Evolutionary conservation across 73 alveolate species (phyloP).

Genomic region (Tetrahymena borealis): DNA sequence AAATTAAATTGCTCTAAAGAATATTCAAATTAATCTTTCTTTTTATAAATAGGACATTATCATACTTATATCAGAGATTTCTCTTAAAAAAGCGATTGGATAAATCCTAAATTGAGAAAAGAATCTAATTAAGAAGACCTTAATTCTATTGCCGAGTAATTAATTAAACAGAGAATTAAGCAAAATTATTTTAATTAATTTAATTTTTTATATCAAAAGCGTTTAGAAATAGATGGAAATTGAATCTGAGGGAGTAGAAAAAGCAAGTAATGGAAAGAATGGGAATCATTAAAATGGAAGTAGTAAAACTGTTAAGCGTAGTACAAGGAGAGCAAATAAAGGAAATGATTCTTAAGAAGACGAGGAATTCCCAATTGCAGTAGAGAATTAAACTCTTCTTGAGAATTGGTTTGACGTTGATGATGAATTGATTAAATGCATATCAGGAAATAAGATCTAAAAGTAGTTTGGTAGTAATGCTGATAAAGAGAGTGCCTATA

Average conservation of each 20-base stretch:
- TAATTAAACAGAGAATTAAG: neutral
- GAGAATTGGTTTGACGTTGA: constrained; percentile 85
- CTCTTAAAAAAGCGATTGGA: constrained; percentile 81
- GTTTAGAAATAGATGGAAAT: neutral
- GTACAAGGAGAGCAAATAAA: neutral
- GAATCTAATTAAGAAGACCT: constrained; percentile 45
- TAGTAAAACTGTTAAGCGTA: neutral
- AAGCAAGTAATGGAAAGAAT: constrained; percentile 33
- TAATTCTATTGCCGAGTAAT: constrained; percentile 7
- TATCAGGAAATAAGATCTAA: constrained; percentile 71
- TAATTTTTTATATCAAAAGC: neutral
- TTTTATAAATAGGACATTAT: constrained; percentile 45
- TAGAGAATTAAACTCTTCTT: constrained; percentile 58
- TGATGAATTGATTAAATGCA: constrained; percentile 74
- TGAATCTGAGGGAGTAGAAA: neutral
- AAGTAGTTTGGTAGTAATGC: constrained; percentile 69
- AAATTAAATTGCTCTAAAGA: constrained; percentile 19
- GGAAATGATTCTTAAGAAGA: constrained; percentile 36
- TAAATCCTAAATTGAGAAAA: constrained; percentile 24
- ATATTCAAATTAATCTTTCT: neutral
- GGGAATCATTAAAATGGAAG: constrained; percentile 30
- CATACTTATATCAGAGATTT: constrained; percentile 80
- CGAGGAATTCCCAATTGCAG: constrained; percentile 79
- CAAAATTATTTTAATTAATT: neutral
- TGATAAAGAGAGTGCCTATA: constrained; percentile 71